Evolutionary conservation across 2,329 filamentous ascomycete genomes (phyloP).

Genomic region (Elsinoe arachidis): DNA sequence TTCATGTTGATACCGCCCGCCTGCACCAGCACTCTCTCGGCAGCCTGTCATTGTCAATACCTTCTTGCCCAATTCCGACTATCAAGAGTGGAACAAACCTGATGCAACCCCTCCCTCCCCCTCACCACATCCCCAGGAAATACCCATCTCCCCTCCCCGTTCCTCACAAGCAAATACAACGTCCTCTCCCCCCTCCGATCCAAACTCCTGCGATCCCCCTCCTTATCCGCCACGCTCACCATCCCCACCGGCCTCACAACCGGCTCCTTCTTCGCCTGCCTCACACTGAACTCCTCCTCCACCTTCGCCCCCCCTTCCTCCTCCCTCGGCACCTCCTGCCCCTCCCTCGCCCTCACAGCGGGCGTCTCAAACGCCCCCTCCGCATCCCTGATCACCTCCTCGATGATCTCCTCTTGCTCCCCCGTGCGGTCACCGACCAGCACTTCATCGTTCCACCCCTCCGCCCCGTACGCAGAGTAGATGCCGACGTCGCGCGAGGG

Average conservation of each 20-base stretch:
- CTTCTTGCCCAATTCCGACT: background rate
- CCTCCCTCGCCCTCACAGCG: conserved; percentile 35
- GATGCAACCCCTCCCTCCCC: conserved; percentile 67
- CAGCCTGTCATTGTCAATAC: conserved; percentile 52
- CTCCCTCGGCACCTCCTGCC: conserved; percentile 19
- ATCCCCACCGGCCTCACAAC: conserved; percentile 64
- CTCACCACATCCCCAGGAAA: conserved; percentile 68
- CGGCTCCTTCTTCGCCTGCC: conserved; percentile 14
- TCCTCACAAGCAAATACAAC: conserved; percentile 78
- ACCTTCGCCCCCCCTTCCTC: background rate
- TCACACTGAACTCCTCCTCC: background rate
- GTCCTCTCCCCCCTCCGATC: conserved; percentile 73
- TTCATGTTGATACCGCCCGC: conserved; percentile 93
- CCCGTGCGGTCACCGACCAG: conserved; percentile 63
- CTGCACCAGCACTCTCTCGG: conserved; percentile 66
- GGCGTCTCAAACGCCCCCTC: conserved; percentile 47
- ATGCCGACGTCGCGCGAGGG: conserved; percentile 76
- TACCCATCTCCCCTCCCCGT: conserved; percentile 62
- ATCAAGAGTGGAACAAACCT: conserved; percentile 51
- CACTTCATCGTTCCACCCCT: conserved; percentile 88
- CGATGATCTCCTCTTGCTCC: conserved; percentile 54
- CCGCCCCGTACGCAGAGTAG: conserved; percentile 65
- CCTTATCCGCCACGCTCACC: conserved; percentile 67
- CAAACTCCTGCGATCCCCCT: conserved; percentile 65
- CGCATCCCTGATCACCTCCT: conserved; percentile 66